These are phyloP conservation scores for Seiridium unicorne DNA, from an alignment of 2,329 filamentous ascomycete genomes.

Conservation along the genomic window DNA sequence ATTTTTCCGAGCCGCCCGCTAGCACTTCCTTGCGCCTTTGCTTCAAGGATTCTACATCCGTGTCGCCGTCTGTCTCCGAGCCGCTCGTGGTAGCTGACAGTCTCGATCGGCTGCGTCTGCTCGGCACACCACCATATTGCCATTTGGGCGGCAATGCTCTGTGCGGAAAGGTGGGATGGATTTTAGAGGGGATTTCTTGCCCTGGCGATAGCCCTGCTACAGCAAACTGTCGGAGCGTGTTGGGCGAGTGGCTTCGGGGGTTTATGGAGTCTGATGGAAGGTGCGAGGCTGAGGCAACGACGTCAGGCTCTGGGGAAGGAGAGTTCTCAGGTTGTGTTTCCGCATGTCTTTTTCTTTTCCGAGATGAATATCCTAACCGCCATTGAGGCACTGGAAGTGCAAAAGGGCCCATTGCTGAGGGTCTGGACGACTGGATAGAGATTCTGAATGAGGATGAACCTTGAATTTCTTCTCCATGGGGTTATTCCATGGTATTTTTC, in stretches of 20 bases:
- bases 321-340: neutral
- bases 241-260: slow-evolving; percentile 53
- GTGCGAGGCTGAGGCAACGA: slow-evolving; percentile 16
- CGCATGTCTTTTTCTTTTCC: slow-evolving; percentile 31
- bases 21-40: slow-evolving; percentile 10
- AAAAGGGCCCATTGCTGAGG: slow-evolving; percentile 17
- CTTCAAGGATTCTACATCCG: slow-evolving; percentile 11
- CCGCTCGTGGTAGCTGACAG: slow-evolving; percentile 6
- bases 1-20: slow-evolving; percentile 31
- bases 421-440: neutral
- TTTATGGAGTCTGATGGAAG: slow-evolving; percentile 43
- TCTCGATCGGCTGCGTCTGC: slow-evolving; percentile 13
- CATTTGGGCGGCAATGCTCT: slow-evolving; percentile 29
- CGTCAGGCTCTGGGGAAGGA: slow-evolving; percentile 12
- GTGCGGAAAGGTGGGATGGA: slow-evolving; percentile 51
- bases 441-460: too few species aligned
- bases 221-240: slow-evolving; percentile 50
- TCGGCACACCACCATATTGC: neutral
- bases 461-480: too few species aligned
- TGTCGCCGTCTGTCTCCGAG: slow-evolving; percentile 10
- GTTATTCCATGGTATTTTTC: too few species aligned
- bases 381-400: slow-evolving; percentile 25
- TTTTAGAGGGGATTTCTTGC: slow-evolving; percentile 38
- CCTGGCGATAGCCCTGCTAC: slow-evolving; percentile 50
- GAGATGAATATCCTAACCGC: slow-evolving; percentile 19